phyloP scores from a whole-genome alignment of 768 basidiomycete species.

The Pleurotus cornucopiae region DNA sequence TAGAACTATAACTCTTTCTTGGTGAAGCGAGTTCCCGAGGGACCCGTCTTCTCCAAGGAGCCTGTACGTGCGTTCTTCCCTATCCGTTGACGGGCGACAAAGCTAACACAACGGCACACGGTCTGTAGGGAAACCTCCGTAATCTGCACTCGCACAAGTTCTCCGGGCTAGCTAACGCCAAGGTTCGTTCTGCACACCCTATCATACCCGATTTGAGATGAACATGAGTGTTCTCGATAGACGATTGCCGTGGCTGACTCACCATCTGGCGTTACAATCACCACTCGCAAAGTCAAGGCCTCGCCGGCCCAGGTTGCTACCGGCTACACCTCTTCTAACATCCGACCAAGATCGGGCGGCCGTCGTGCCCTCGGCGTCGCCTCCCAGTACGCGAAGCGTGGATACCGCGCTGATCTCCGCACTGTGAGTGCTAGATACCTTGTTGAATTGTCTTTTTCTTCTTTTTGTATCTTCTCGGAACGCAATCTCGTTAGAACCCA shows the following conservation, averaged over 20 bases:
- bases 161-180: slow-evolving; percentile 84
- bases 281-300: slow-evolving; percentile 61
- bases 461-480: slow-evolving; percentile 14
- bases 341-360: slow-evolving; percentile 66
- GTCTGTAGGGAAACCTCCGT: slow-evolving; percentile 52
- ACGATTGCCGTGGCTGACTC: slow-evolving; percentile 61
- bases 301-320: slow-evolving; percentile 45
- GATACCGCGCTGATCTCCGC: slow-evolving; percentile 78
- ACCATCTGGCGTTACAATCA: slow-evolving; percentile 52
- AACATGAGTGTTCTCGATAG: slow-evolving; percentile 28
- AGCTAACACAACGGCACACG: neutral
- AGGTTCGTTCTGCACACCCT: slow-evolving; percentile 38
- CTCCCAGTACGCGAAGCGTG: slow-evolving; percentile 53
- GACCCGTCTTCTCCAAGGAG: slow-evolving; percentile 82
- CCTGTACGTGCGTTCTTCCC: slow-evolving; percentile 36
- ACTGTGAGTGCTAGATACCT: slow-evolving; percentile 46
- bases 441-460: slow-evolving; percentile 9
- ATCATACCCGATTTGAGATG: slow-evolving; percentile 5
- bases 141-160: slow-evolving; percentile 91
- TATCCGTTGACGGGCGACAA: neutral
- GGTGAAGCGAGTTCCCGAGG: slow-evolving; percentile 71
- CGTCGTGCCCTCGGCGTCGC: slow-evolving; percentile 70
- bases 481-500: slow-evolving; percentile 93
- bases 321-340: slow-evolving; percentile 42
- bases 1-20: slow-evolving; percentile 84